Evolutionary conservation across 768 basidiomycete species (phyloP).

Genomic region (Vararia minispora): DNA sequence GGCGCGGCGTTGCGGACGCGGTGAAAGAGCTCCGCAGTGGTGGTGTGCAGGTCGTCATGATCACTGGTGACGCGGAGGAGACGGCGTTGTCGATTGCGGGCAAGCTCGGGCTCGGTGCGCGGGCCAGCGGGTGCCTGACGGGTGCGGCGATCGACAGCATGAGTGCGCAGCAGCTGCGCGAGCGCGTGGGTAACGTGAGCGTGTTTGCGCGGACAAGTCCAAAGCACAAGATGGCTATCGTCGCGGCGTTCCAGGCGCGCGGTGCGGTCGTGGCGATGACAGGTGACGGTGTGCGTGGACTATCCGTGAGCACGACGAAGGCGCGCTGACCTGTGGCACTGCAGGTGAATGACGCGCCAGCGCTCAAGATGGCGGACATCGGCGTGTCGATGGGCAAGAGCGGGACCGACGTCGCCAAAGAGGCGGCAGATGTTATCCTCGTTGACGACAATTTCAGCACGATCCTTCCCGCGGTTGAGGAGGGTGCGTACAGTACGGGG

Average conservation of each 20-base stretch:
- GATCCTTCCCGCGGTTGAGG: slow-evolving; percentile 88
- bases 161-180: slow-evolving; percentile 69
- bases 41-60: slow-evolving; percentile 96
- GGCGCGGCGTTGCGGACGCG: slow-evolving; percentile 87
- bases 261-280: slow-evolving; percentile 96
- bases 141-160: slow-evolving; percentile 68
- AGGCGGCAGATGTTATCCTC: slow-evolving; percentile 93
- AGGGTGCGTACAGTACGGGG: slow-evolving; percentile 60
- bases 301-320: too few species aligned
- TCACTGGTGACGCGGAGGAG: slow-evolving; percentile 88
- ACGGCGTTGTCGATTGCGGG: slow-evolving; percentile 86
- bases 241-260: slow-evolving; percentile 84
- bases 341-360: slow-evolving; percentile 92
- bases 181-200: slow-evolving; percentile 68
- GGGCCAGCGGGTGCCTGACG: slow-evolving; percentile 29
- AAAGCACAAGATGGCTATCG: slow-evolving; percentile 95
- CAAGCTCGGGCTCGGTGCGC: slow-evolving; percentile 55
- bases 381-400: slow-evolving; percentile 97
- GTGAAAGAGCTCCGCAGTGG: slow-evolving; percentile 71
- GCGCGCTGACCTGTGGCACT: too few species aligned
- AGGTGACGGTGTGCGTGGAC: slow-evolving; percentile 70
- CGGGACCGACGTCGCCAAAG: slow-evolving; percentile 98
- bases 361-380: slow-evolving; percentile 96
- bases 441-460: slow-evolving; percentile 97
- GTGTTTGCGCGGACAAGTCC: slow-evolving; percentile 96